Base-by-base conservation (phyloP, 306 rosid genomes). In the Herpetospermum pedunculosum region DNA sequence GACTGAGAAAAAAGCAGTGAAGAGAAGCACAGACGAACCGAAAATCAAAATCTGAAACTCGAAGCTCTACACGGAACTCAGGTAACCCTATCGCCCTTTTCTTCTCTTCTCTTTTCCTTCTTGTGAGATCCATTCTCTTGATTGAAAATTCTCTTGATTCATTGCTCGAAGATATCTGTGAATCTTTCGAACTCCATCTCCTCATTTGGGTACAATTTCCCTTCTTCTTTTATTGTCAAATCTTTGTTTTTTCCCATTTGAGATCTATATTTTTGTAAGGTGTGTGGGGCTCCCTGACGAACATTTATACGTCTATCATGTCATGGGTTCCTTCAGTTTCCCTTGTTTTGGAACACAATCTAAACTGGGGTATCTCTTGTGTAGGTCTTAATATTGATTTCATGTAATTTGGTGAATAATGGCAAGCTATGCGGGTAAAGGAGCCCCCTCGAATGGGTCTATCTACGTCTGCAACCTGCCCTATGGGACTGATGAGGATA, bases 391-490 rank as follows among this genome's bases (percentile, higher is more conserved):
- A 67, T 32, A 65, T 74, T 73, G 76, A 64, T 84, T 87, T 88
- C 85, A 86, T 88, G 96, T 88, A 77, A 70, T 86, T 83, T 91
- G 77, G 83, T 83, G 59, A 73, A 49, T 72, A 55, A 94, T 94
- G 99, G 92, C 96, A 70, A 86, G 79, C 83, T 83, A 77, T 83
- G 74, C 80, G 35, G 97, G 87, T 79, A 87, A 86, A 78, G 84
- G 82, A 83, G 81, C 88, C 74, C 90, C 88, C 70, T 79, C 92
- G 19, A 94, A 87, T 81, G 99, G 97, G 37, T 89, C 92, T 80
- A 78, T 94, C 54, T 94, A 94, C 83, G 85, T 94, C 34, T 89
- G 92, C 95, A 89, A 94, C 88, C 87, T 94, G 86, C 99, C 99
- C 16, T 77, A 76, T 75, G 97, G 97, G 70, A 89, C 96, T 16